Base-by-base conservation (phyloP, 768 basidiomycete species). In the Amyloporia xantha region DNA sequence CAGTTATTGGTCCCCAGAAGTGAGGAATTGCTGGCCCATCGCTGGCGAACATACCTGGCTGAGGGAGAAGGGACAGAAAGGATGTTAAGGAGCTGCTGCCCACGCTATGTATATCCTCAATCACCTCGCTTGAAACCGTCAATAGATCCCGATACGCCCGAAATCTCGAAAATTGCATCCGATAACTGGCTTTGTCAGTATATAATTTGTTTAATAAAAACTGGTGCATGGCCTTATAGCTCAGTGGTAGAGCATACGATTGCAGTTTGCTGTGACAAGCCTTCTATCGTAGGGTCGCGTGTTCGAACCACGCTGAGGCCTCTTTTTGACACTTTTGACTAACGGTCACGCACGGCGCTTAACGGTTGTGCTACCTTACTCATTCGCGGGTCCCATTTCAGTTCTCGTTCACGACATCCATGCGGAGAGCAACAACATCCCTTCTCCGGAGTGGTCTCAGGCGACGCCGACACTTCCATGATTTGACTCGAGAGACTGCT, bases 1-100 rank as follows among this genome's bases (percentile, higher is more conserved):
- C 75, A 0, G 84, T 86, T 27, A 82, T 74, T 9, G 79, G 79
- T 4, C 82, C 84, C 74, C 79, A 81, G 44, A 75, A 63, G 5
- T 53, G 49, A 13, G 30, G 30, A 15, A 33, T 28, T 13, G 9
- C 25, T 25, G 24, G 15, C 30, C 30, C 17, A 10, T 23, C 15
- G 24, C 38, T 19, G 20, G 38, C 9, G 6, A 19, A 21, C 38
- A 40, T 21, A 40, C 38, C 13, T n/a, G 38, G 20, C 15, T 12
- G 10, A 3, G 5, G 15, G 41, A 41, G 41, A 6, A 41, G 41
- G 5, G 41, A 12, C 12, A 24, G 30, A 15, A 7, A n/a, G n/a
- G n/a, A n/a, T n/a, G n/a, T n/a, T n/a, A n/a, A n/a, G n/a, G n/a
- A n/a, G n/a, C n/a, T n/a, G n/a, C n/a, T n/a, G n/a, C n/a, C n/a